Conservation (phyloP, 208 protist genomes). For the Leishmania amazonensis region DNA sequence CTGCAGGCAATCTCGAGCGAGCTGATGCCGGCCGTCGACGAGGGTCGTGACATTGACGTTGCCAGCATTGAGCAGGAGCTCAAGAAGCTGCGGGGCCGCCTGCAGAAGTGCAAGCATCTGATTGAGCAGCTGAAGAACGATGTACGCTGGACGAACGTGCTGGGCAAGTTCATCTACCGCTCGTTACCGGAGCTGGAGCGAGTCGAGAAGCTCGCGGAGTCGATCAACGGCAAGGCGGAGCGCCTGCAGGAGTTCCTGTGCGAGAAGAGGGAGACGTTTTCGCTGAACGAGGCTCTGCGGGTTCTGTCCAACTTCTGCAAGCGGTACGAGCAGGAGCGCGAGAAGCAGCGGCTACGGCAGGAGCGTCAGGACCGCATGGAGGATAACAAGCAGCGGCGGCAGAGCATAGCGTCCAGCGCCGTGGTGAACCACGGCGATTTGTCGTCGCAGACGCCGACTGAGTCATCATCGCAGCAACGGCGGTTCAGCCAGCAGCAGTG, state of each 20-base stretch:
- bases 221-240: slow-evolving; percentile 50
- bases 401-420: background rate
- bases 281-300: slow-evolving; percentile 60
- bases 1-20: slow-evolving; percentile 52
- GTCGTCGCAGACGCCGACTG: background rate
- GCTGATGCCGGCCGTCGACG: slow-evolving; percentile 58
- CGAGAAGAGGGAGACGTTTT: slow-evolving; percentile 50
- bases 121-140: slow-evolving; percentile 55
- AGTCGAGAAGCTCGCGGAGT: slow-evolving; percentile 48
- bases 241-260: slow-evolving; percentile 57
- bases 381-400: slow-evolving; percentile 3
- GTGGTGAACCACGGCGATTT: background rate
- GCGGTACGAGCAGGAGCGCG: slow-evolving; percentile 51
- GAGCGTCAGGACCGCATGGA: slow-evolving; percentile 9
- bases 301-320: slow-evolving; percentile 64
- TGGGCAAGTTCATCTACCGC: slow-evolving; percentile 67
- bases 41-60: slow-evolving; percentile 58
- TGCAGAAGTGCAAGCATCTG: slow-evolving; percentile 55
- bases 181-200: slow-evolving; percentile 46
- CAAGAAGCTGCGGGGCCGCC: slow-evolving; percentile 34
- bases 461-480: background rate
- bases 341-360: slow-evolving; percentile 30
- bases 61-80: slow-evolving; percentile 59
- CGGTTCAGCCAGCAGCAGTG: background rate
- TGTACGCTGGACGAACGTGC: slow-evolving; percentile 52